Conservation (phyloP, 2,329 filamentous ascomycete species). For the Colletotrichum sp. region DNA sequence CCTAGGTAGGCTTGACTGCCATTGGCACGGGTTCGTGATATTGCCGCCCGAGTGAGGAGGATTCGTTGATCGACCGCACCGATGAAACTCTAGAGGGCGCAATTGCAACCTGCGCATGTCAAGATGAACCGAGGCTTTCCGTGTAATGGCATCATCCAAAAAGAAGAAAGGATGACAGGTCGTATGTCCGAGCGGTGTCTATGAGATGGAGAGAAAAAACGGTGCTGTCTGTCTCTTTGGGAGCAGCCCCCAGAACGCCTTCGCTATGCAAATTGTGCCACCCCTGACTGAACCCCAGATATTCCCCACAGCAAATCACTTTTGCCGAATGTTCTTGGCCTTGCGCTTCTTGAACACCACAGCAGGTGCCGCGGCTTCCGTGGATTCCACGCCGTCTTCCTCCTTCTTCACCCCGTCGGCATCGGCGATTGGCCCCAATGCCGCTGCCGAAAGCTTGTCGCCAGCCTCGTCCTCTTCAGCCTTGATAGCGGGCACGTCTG, state of each 20-base stretch:
- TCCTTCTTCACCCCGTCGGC: conserved; percentile 46
- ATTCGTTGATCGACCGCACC: neutral
- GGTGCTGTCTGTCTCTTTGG: neutral
- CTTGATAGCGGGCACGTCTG: conserved; percentile 37
- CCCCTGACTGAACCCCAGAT: neutral
- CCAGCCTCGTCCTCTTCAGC: conserved; percentile 26
- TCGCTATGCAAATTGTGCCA: neutral
- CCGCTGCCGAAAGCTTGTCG: conserved; percentile 1
- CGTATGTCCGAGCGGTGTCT: neutral
- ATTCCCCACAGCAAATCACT: conserved; percentile 39
- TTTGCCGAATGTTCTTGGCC: conserved; percentile 67
- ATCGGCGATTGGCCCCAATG: neutral
- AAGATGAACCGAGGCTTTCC: neutral
- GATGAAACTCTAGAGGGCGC: neutral
- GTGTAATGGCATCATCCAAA: neutral
- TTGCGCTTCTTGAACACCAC: conserved; percentile 85
- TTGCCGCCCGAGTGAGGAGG: neutral
- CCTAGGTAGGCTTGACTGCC: neutral
- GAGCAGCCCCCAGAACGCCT: neutral
- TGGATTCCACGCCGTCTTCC: conserved; percentile 29
- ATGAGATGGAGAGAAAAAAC: neutral
- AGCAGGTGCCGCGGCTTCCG: conserved; percentile 36
- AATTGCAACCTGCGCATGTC: neutral
- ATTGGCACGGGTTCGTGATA: neutral
- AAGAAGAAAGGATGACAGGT: neutral